phyloP scores from a whole-genome alignment of 768 basidiomycete species.

The Suillus variegatus region DNA sequence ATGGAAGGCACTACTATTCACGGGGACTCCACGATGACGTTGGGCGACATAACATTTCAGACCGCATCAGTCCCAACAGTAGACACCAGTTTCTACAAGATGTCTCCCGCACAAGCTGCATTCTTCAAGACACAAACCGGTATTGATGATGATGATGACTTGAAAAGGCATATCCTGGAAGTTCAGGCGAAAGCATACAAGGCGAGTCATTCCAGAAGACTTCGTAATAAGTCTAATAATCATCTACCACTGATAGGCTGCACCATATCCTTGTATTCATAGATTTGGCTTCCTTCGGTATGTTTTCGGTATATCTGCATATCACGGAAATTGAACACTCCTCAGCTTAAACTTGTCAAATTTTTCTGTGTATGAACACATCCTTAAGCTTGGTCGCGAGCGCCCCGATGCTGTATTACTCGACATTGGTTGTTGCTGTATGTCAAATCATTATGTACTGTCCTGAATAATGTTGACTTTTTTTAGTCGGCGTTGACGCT shows the following conservation, averaged over 20 bases:
- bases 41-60: not conserved
- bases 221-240: not conserved
- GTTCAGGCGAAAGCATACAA: slow-evolving; percentile 30
- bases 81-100: not conserved
- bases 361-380: not conserved
- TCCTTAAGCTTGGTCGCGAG: slow-evolving; percentile 23
- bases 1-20: not conserved
- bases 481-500: slow-evolving; percentile 32
- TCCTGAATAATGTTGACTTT: not conserved
- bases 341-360: not conserved
- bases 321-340: not conserved
- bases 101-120: slow-evolving; percentile 9
- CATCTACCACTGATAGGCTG: not conserved
- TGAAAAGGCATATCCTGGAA: slow-evolving; percentile 28
- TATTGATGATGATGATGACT: slow-evolving; percentile 25
- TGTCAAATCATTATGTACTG: slow-evolving; percentile 12
- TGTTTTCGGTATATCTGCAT: not conserved
- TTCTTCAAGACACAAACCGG: slow-evolving; percentile 28
- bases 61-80: not conserved
- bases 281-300: slow-evolving; percentile 23
- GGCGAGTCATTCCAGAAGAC: slow-evolving; percentile 9
- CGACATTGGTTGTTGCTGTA: slow-evolving; percentile 49
- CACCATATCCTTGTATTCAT: slow-evolving; percentile 29
- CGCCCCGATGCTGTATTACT: slow-evolving; percentile 39
- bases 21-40: not conserved